Conservation (phyloP, 345 rosid species). For the Syzygium aqueum region DNA sequence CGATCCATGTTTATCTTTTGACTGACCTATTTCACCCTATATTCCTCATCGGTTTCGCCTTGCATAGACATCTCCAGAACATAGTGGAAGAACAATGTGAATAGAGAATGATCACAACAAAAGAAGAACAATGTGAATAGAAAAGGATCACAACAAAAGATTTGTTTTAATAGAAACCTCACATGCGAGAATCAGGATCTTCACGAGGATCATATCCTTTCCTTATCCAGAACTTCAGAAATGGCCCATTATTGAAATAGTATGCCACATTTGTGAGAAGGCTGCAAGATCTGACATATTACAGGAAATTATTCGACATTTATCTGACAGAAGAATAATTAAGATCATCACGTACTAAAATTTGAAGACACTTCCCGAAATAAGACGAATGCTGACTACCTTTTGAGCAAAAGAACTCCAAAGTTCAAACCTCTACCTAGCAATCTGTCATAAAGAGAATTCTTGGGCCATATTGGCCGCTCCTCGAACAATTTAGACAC, state of each 20-base stretch:
- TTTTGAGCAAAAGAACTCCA: conserved; percentile 51
- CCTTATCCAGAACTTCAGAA: conserved; percentile 85
- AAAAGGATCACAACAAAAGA: background rate
- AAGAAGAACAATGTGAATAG: background rate
- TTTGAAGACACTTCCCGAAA: background rate
- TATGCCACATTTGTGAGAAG: conserved; percentile 76
- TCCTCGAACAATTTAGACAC: conserved; percentile 80
- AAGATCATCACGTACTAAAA: background rate
- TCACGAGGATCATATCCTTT: conserved; percentile 97
- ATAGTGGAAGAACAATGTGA: background rate
- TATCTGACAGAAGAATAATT: background rate
- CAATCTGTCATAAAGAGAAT: conserved; percentile 52
- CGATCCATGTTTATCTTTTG: background rate
- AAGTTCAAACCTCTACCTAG: conserved; percentile 59
- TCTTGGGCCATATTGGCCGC: conserved; percentile 87
- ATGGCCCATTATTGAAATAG: conserved; percentile 89
- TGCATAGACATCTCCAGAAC: background rate
- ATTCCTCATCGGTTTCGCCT: background rate
- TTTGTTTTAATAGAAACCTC: conserved; percentile 18
- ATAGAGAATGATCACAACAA: background rate
- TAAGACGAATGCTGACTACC: conserved; percentile 23
- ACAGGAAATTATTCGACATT: background rate
- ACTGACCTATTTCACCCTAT: background rate
- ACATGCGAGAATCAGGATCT: conserved; percentile 96
- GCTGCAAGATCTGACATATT: conserved; percentile 33